Conservation (phyloP, 2,329 filamentous ascomycete genomes). For the Aspergillus unguis region DNA sequence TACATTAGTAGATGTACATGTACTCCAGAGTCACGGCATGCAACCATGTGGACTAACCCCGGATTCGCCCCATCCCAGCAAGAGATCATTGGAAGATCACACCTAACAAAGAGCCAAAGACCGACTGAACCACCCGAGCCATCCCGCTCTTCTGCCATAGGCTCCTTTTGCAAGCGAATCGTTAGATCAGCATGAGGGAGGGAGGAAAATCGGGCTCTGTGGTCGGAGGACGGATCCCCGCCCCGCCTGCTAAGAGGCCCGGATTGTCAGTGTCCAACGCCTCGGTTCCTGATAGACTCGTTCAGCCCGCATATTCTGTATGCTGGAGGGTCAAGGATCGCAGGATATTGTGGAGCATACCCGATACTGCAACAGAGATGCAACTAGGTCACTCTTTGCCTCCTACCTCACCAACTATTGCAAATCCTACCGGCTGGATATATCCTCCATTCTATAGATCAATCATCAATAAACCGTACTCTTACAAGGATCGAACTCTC, state of each 20-base stretch:
- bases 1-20: neutral
- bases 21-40: neutral
- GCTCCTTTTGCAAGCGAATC: neutral
- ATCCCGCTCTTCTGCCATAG: neutral
- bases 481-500: neutral
- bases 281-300: neutral
- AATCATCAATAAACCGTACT: no score
- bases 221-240: conserved; percentile 9
- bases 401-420: neutral
- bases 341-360: no score
- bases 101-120: neutral
- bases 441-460: no score
- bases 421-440: no score
- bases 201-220: neutral
- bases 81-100: neutral
- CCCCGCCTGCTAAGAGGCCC: conserved; percentile 8
- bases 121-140: neutral
- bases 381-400: neutral
- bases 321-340: no score
- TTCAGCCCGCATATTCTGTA: no score
- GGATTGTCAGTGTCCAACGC: neutral
- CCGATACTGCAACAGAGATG: neutral
- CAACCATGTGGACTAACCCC: neutral
- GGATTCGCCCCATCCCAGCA: neutral
- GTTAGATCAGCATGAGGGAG: neutral